These are phyloP conservation scores for Sporothrix pseudoabietina DNA, from an alignment of 2,329 filamentous ascomycete genomes.

Conservation along the genomic window DNA sequence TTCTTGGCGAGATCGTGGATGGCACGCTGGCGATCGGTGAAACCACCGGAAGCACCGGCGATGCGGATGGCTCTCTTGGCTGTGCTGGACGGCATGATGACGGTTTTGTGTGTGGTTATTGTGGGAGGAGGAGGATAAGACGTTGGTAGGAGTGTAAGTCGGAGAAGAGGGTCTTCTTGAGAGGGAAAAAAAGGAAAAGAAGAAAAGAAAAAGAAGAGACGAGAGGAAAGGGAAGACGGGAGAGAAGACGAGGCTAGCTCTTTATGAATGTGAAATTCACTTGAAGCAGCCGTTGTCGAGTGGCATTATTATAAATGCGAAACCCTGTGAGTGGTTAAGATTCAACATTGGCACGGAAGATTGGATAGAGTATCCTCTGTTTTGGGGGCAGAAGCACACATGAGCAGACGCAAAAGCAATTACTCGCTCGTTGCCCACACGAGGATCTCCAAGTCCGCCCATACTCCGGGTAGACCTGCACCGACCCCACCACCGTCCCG, in stretches of 20 bases:
- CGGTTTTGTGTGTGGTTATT: neutral
- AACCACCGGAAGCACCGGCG: constrained; percentile 48
- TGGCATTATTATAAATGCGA: constrained; percentile 14
- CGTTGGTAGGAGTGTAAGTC: neutral
- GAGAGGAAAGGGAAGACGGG: neutral
- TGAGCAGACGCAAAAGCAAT: constrained; percentile 7
- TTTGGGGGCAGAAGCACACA: neutral
- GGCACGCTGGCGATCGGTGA: constrained; percentile 48
- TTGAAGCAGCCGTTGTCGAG: neutral
- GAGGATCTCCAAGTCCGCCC: constrained; percentile 26
- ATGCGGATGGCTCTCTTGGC: constrained; percentile 45
- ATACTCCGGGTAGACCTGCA: neutral
- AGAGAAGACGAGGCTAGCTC: constrained; percentile 12
- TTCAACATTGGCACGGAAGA: neutral
- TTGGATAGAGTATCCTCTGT: neutral
- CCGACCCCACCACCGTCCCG: constrained; percentile 16
- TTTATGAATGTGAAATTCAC: constrained; percentile 4
- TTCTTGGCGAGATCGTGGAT: constrained; percentile 47
- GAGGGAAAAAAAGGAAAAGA: neutral
- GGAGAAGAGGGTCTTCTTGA: constrained; percentile 1
- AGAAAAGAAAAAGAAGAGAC: neutral
- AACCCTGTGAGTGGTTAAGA: neutral
- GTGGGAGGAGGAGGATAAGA: neutral
- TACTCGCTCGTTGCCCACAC: neutral
- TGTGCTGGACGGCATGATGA: constrained; percentile 27